Evolutionary conservation across 129 eudicot species (phyloP).

Genomic region (Pulicaria dysenterica): DNA sequence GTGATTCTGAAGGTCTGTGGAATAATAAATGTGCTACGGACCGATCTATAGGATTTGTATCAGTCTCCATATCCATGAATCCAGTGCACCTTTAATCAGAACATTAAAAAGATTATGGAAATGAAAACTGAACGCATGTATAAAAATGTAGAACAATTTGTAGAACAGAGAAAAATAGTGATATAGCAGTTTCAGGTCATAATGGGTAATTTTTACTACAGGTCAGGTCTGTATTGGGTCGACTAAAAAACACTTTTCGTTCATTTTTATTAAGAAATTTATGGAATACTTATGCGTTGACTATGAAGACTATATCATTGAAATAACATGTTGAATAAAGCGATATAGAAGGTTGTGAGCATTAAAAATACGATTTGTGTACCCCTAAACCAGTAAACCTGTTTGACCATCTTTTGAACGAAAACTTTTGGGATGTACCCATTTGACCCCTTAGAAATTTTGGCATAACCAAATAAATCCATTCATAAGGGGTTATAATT

Average conservation of each 20-base stretch:
- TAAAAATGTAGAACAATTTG: not conserved
- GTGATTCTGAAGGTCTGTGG: conserved; percentile 76
- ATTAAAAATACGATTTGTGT: not conserved
- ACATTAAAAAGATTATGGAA: not conserved
- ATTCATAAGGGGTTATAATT: not conserved
- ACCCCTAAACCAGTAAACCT: not conserved
- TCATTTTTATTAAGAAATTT: not conserved
- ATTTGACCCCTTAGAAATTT: not conserved
- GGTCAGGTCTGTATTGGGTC: not conserved
- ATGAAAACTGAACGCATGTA: not conserved
- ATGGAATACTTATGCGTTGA: not conserved
- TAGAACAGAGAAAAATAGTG: not conserved
- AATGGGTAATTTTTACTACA: not conserved
- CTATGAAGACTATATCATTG: not conserved
- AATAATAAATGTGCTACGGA: conserved; percentile 88
- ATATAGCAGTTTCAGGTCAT: not conserved
- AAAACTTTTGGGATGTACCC: not conserved
- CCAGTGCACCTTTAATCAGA: conserved; percentile 45
- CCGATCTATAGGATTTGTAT: conserved; percentile 93
- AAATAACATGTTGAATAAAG: not conserved
- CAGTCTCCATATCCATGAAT: conserved; percentile 78
- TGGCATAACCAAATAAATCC: not conserved
- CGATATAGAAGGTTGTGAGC: not conserved
- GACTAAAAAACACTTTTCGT: not conserved
- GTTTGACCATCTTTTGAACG: not conserved